Evolutionary conservation across 352 stramenopile genomes (phyloP), one percentile per base, ranked within the genome.

Genomic region (Phytopythium kandeliae): DNA sequence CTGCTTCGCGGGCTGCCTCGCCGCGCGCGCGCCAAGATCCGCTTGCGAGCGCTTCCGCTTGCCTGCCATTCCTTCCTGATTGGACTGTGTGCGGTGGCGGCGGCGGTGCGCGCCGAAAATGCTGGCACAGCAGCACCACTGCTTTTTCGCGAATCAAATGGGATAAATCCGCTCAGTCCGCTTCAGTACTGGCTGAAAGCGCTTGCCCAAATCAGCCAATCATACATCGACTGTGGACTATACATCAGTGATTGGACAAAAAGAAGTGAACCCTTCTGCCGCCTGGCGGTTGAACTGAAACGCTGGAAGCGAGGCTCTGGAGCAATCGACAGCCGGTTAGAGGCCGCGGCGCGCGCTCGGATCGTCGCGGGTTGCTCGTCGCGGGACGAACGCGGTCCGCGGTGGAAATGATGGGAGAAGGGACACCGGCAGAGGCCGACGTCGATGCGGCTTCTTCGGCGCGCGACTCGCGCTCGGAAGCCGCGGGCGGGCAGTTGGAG

Each of bases 21-120:
- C 44, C 1, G 31, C 24, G 40, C 24, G 21, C 10, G 11, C 22
- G 22, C 7, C 31, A 21, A 22, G 36, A 35, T 49, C 36, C 37
- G 22, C 26, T 16, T 63, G 57, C 26, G 41, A 24, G 12, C 59
- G 59, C 62, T 69, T 71, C 58, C 62, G 67, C 51, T 74, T 74
- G 41, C 55, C 60, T 8, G 49, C 56, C 65, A 71, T 70, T 41
- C 26, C 28, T 22, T 62, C 38, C 37, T 25, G 8, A 42, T 45
- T n/a, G n/a, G n/a, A n/a, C n/a, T n/a, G n/a, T 16, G 35, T 52
- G 24, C 51, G 34, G 48, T 15, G 3, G 21, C 41, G 10, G 21
- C 41, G 11, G 24, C n/a, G n/a, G n/a, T n/a, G n/a, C n/a, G n/a
- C n/a, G n/a, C n/a, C n/a, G n/a, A n/a, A n/a, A n/a, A n/a, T n/a